phyloP scores from a whole-genome alignment of 1,284 basidiomycete species.

The Moniliophthora roreri region DNA sequence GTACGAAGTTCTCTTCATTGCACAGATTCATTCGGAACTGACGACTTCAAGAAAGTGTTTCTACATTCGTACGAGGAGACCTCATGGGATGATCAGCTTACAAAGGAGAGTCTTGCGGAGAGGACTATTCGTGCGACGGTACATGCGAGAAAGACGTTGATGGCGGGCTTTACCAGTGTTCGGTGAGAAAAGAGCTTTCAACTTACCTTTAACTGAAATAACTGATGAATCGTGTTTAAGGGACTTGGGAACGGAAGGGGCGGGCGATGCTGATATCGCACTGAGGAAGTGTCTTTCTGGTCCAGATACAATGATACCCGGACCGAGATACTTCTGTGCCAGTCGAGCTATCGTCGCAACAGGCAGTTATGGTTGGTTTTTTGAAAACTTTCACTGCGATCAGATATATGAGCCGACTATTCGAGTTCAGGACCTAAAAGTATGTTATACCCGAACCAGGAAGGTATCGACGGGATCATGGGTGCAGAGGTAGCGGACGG shows the following conservation, averaged over 20 bases:
- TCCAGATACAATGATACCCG: slow-evolving; percentile 50
- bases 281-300: slow-evolving; percentile 58
- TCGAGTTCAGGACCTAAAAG: slow-evolving; percentile 51
- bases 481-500: slow-evolving; percentile 64
- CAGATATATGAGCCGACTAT: too few relatives aligned
- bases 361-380: slow-evolving; percentile 61
- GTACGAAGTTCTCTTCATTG: slow-evolving; percentile 41
- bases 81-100: slow-evolving; percentile 63
- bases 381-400: neutral
- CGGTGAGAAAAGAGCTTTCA: slow-evolving; percentile 36
- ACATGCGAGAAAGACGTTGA: slow-evolving; percentile 58
- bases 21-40: too few relatives aligned
- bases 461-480: slow-evolving; percentile 55
- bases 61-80: slow-evolving; percentile 62
- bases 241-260: slow-evolving; percentile 67
- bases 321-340: slow-evolving; percentile 65
- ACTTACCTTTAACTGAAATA: neutral
- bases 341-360: slow-evolving; percentile 62
- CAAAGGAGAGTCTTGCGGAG: slow-evolving; percentile 53
- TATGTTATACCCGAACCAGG: slow-evolving; percentile 40
- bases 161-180: slow-evolving; percentile 70
- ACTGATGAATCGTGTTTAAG: slow-evolving; percentile 28
- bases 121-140: slow-evolving; percentile 59
- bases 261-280: slow-evolving; percentile 60
- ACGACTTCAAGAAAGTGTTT: too few relatives aligned